Conservation (phyloP, 164 flowering plant genomes). For the Platanus orientalis region DNA sequence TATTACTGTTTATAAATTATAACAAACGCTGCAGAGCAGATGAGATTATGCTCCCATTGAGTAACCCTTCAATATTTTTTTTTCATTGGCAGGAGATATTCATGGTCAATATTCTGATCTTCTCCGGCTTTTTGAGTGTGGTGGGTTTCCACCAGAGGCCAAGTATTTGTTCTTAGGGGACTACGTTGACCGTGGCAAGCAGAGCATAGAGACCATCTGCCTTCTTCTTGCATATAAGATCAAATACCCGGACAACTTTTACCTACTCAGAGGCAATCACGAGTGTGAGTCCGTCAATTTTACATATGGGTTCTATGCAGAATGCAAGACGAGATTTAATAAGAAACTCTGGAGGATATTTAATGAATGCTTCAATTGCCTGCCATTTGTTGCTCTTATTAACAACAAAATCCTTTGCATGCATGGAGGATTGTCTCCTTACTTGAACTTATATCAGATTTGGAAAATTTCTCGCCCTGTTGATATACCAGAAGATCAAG, state of each 20-base stretch:
- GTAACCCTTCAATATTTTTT: too few relatives aligned
- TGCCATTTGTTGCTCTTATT: constrained; percentile 62
- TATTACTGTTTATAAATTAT: too few relatives aligned
- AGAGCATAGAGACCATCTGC: constrained; percentile 65
- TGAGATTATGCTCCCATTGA: too few relatives aligned
- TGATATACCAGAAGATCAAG: constrained; percentile 67
- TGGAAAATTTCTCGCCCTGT: constrained; percentile 57
- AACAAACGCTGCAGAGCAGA: too few relatives aligned
- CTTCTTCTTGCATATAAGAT: constrained; percentile 61
- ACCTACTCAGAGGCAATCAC: constrained; percentile 61
- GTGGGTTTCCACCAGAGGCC: constrained; percentile 58
- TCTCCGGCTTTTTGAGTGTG: constrained; percentile 55
- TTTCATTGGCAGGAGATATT: constrained; percentile 57
- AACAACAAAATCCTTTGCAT: constrained; percentile 63
- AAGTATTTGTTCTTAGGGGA: constrained; percentile 62
- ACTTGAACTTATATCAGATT: constrained; percentile 54
- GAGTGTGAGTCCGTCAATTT: constrained; percentile 62
- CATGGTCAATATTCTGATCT: constrained; percentile 66
- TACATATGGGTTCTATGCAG: constrained; percentile 60
- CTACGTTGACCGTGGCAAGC: constrained; percentile 71
- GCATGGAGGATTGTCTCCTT: constrained; percentile 72
- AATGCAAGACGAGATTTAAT: constrained; percentile 62
- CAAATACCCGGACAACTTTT: constrained; percentile 54
- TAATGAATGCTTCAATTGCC: constrained; percentile 57
- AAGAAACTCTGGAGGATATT: constrained; percentile 54